Evolutionary conservation across 306 rosid genomes (phyloP).

Genomic region (Prunus dulcis): DNA sequence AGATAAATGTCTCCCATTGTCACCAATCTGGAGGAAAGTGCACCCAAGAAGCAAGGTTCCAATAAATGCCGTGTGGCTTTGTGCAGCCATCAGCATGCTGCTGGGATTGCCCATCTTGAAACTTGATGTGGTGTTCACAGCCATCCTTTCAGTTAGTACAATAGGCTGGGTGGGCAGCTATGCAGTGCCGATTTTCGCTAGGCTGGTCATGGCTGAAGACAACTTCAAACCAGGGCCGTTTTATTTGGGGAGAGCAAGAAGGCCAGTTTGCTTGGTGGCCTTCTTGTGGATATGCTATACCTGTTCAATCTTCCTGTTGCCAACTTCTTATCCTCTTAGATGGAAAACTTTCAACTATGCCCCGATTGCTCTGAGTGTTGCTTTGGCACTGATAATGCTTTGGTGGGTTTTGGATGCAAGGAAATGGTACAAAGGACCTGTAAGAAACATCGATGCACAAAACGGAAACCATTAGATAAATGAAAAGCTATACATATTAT

Average conservation of each 20-base stretch:
- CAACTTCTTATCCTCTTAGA: conserved; percentile 13
- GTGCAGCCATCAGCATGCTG: conserved; percentile 20
- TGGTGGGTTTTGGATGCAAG: conserved; percentile 32
- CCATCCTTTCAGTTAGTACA: conserved; percentile 27
- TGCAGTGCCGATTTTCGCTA: conserved; percentile 26
- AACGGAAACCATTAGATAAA: background rate
- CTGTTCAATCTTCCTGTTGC: conserved; percentile 26
- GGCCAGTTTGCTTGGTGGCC: conserved; percentile 25
- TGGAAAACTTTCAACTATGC: conserved; percentile 29
- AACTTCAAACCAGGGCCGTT: conserved; percentile 30
- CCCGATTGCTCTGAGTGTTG: conserved; percentile 16
- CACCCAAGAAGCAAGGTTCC: conserved; percentile 24
- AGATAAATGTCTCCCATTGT: conserved; percentile 18
- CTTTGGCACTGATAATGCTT: conserved; percentile 21
- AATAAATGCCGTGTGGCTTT: conserved; percentile 30
- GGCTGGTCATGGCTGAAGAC: conserved; percentile 27
- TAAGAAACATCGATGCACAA: conserved; percentile 24
- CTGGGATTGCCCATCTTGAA: conserved; percentile 31
- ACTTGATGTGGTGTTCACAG: conserved; percentile 20
- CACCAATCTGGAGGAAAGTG: conserved; percentile 23
- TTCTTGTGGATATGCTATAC: conserved; percentile 27
- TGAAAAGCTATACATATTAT: no score
- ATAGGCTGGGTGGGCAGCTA: conserved; percentile 28
- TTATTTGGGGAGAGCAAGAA: conserved; percentile 28
- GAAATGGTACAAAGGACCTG: conserved; percentile 42